Evolutionary conservation across 164 flowering plant species (phyloP).

Genomic region (Vitis rotundifolia): DNA sequence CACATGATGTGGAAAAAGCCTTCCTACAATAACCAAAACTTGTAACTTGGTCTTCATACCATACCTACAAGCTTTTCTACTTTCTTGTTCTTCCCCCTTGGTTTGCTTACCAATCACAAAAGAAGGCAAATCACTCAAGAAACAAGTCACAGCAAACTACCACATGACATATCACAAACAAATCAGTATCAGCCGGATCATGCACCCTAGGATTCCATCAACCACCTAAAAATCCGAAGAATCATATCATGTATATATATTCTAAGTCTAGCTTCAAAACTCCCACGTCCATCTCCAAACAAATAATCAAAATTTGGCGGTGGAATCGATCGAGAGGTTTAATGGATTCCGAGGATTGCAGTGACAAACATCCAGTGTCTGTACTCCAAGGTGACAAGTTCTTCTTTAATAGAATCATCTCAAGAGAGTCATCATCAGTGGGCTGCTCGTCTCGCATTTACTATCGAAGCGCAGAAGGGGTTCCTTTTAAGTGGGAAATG

Average conservation of each 20-base stretch:
- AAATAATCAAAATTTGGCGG: neutral
- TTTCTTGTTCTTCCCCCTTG: no score
- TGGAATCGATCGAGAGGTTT: no score
- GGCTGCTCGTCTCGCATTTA: slow-evolving; percentile 48
- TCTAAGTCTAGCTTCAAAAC: neutral
- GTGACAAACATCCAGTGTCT: neutral
- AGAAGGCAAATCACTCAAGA: no score
- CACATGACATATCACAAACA: no score
- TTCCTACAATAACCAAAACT: no score
- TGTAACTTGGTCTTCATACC: no score
- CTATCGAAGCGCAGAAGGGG: slow-evolving; percentile 36
- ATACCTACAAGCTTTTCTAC: no score
- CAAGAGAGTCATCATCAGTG: slow-evolving; percentile 42
- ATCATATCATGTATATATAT: slow-evolving; percentile 3
- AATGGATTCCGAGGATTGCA: neutral
- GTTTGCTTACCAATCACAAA: no score
- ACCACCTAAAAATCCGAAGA: slow-evolving; percentile 15
- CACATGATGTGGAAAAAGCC: no score
- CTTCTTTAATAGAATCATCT: slow-evolving; percentile 30
- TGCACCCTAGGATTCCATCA: slow-evolving; percentile 19
- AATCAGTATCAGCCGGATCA: slow-evolving; percentile 13
- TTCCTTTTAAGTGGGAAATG: slow-evolving; percentile 66
- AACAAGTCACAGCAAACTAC: no score
- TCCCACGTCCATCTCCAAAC: neutral
- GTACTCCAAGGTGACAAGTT: slow-evolving; percentile 24